Percentiles rank a stretch among this genome's conserved stretches.
Conservation (phyloP, 148 eudicot species). For the Chenopodium formosanum region DNA sequence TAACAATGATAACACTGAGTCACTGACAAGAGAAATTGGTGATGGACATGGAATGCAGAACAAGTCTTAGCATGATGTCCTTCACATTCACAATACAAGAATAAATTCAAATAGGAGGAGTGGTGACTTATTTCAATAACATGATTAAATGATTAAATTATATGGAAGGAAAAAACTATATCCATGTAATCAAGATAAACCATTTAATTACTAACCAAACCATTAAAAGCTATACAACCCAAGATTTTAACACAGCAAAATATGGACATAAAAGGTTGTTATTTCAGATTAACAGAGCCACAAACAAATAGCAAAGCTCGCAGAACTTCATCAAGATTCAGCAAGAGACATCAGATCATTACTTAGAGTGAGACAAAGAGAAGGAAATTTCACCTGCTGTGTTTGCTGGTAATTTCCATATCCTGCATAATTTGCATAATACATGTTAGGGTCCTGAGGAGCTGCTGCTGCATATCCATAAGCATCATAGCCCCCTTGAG, state of each 20-base stretch:
- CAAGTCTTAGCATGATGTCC: too few relatives aligned
- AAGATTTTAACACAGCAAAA: background rate
- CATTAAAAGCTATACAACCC: background rate
- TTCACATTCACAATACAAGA: too few relatives aligned
- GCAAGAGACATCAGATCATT: too few relatives aligned
- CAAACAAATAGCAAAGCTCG: background rate
- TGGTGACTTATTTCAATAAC: too few relatives aligned
- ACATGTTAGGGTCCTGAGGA: conserved; percentile 84
- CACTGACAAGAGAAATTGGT: too few relatives aligned
- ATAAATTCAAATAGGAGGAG: too few relatives aligned
- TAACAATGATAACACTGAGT: too few relatives aligned
- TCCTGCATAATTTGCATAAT: conserved; percentile 75
- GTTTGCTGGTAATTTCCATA: conserved; percentile 87
- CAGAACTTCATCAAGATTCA: too few relatives aligned
- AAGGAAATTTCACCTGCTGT: conserved; percentile 58
- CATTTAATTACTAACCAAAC: background rate
- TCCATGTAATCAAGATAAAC: too few relatives aligned
- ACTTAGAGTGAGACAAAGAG: background rate
- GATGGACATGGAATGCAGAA: too few relatives aligned
- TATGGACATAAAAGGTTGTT: background rate
- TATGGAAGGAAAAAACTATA: background rate
- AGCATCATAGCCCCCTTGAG: conserved; percentile 69
- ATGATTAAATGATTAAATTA: background rate
- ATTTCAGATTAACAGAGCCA: background rate
- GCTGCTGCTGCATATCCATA: conserved; percentile 66